Percentiles rank a stretch among this genome's conserved stretches.
Evolutionary conservation across 495 filamentous ascomycete species (phyloP).

Genomic region (Parathielavia hyrcaniae): DNA sequence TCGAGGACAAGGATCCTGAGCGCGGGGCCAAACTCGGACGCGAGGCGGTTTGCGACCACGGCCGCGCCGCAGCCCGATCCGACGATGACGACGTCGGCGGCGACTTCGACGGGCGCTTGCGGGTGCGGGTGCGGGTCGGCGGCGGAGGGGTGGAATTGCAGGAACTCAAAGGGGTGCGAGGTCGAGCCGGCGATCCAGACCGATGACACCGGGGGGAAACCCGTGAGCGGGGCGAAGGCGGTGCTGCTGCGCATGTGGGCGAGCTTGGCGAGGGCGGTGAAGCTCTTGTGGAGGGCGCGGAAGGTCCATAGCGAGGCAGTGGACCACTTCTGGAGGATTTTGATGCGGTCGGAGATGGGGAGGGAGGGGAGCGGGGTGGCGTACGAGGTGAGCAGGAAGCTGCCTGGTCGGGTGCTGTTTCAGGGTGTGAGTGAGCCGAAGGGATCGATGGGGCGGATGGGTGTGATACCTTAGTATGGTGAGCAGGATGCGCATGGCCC

Average conservation of each 20-base stretch:
- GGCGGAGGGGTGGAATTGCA: conserved; percentile 41
- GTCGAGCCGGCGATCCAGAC: conserved; percentile 54
- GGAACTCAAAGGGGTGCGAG: conserved; percentile 42
- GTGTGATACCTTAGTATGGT: conserved; percentile 29
- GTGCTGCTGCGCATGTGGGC: conserved; percentile 57
- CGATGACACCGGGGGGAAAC: conserved; percentile 55
- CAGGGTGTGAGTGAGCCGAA: conserved; percentile 15
- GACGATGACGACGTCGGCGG: conserved; percentile 77
- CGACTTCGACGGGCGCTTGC: conserved; percentile 50
- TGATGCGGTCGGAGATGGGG: conserved; percentile 52
- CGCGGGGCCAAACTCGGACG: conserved; percentile 53
- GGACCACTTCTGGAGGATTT: conserved; percentile 55
- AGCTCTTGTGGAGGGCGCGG: conserved; percentile 49
- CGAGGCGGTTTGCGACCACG: conserved; percentile 73
- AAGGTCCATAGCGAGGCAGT: conserved; percentile 53
- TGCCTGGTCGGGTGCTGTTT: conserved; percentile 61
- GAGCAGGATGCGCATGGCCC: conserved; percentile 27
- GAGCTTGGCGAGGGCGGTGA: conserved; percentile 50
- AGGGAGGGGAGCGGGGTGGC: conserved; percentile 57
- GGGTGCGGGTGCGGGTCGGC: conserved; percentile 5
- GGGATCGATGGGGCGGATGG: background rate
- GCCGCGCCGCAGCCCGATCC: conserved; percentile 86
- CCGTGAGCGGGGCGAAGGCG: conserved; percentile 50
- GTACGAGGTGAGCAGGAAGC: conserved; percentile 60
- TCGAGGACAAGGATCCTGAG: conserved; percentile 74